Evolutionary conservation across 352 stramenopile genomes (phyloP).

Genomic region (Pythium aristosporum): DNA sequence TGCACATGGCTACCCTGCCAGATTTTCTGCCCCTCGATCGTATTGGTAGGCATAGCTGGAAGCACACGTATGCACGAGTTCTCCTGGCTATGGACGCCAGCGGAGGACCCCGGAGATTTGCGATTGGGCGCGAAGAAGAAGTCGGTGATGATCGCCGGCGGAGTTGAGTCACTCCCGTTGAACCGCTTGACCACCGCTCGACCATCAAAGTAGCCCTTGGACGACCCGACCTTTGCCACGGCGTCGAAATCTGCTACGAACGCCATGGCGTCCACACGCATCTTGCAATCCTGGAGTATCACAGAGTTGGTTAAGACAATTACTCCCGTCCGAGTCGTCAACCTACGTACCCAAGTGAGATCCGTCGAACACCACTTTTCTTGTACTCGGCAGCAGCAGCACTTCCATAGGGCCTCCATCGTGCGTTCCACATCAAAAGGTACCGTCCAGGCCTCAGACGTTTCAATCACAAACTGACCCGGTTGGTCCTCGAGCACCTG

Average conservation of each 20-base stretch:
- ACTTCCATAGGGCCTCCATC: slow-evolving; percentile 8
- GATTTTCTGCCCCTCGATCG: no score
- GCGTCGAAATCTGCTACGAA: background rate
- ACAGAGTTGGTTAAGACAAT: background rate
- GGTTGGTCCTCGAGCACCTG: background rate
- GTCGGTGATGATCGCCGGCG: background rate
- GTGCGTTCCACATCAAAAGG: slow-evolving; percentile 2
- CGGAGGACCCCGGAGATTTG: background rate
- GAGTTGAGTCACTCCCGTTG: background rate
- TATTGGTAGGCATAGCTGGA: background rate
- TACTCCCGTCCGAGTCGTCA: background rate
- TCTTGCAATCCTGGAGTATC: background rate
- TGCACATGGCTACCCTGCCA: slow-evolving; percentile 1
- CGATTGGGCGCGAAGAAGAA: background rate
- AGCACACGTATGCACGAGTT: background rate
- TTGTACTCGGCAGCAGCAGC: background rate
- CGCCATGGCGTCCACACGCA: background rate
- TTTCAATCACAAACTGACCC: slow-evolving; percentile 1
- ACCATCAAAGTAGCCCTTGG: background rate
- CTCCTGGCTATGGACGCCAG: background rate
- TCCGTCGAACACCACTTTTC: background rate
- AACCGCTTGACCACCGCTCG: slow-evolving; percentile 1
- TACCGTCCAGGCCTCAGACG: background rate
- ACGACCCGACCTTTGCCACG: background rate
- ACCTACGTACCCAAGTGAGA: background rate